phyloP scores from a whole-genome alignment of 192 early-diverging fungal species.

The Haplosporangium gracile region DNA sequence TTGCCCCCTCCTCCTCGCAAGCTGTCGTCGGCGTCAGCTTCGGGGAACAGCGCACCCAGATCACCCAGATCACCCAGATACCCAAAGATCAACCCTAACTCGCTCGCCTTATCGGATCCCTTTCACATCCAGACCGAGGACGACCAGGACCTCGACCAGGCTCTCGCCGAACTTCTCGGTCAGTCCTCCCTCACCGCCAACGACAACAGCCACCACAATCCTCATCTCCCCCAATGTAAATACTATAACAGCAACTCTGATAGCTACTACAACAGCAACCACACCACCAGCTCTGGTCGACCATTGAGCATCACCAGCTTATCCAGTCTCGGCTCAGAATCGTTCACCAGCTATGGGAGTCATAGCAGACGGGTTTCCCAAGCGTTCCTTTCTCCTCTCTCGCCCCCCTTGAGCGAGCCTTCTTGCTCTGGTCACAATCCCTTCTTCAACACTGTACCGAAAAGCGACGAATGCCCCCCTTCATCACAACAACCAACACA shows the following conservation, averaged over 20 bases:
- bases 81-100: slow-evolving; percentile 45
- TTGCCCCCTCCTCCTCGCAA: slow-evolving; percentile 51
- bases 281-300: background rate
- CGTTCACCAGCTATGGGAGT: slow-evolving; percentile 30
- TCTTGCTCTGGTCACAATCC: slow-evolving; percentile 9
- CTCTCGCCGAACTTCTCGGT: slow-evolving; percentile 42
- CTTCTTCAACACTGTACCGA: slow-evolving; percentile 30
- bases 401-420: slow-evolving; percentile 36
- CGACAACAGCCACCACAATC: background rate
- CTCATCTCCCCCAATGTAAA: background rate
- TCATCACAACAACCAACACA: background rate
- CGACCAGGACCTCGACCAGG: slow-evolving; percentile 32
- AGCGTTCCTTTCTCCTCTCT: slow-evolving; percentile 45
- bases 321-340: slow-evolving; percentile 43
- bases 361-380: slow-evolving; percentile 47
- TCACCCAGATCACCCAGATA: slow-evolving; percentile 33
- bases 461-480: slow-evolving; percentile 8
- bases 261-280: background rate
- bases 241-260: slow-evolving; percentile 11
- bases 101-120: slow-evolving; percentile 13
- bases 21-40: slow-evolving; percentile 19
- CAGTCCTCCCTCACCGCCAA: slow-evolving; percentile 5
- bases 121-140: slow-evolving; percentile 12
- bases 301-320: slow-evolving; percentile 45
- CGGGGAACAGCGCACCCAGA: background rate